Base-by-base conservation (phyloP, 768 basidiomycete species). In the Lactarius vividus region DNA sequence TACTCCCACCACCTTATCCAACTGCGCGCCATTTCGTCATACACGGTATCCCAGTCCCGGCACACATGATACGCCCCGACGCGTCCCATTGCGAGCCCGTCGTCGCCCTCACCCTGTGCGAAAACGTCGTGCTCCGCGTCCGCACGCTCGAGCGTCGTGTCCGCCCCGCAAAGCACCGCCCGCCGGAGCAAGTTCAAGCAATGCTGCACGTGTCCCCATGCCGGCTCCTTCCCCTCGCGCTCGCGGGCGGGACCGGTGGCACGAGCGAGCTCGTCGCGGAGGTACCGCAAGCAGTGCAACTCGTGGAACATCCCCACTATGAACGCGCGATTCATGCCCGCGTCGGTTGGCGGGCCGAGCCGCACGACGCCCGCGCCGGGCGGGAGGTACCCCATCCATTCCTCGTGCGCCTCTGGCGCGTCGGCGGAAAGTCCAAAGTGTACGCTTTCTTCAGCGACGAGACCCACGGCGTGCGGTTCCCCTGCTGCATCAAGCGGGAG, bases 221-320 rank as follows among this genome's bases (percentile, higher is more conserved):
- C 68, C 15, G 62, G 62, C 39, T 56, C 39, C 65, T 49, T 49
- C 46, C 46, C 46, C 46, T 49, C n/a, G 4, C 46, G 46, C 46
- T 49, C 46, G 11, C 11, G n/a, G 23, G 46, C 23, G 5, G 46
- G 46, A 5, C 46, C 2, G 23, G 46, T 23, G 23, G 70, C 42
- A 72, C 58, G 35, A 72, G 74, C 31, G 69, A 72, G 37, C 71
- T 74, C 55, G 66, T 70, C 57, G 73, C 13, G 74, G 18, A 80
- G 68, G 65, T 73, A 74, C 6, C 71, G 73, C 79, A 80, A 56
- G 60, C 83, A 84, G 68, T 84, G 83, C 15, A 84, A 74, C 67
- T 84, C 77, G 72, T 84, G 83, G 72, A 79, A 83, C 71, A 82
- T 78, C 35, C 76, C 74, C 23, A 72, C 70, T 39, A 68, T 74